Evolutionary conservation across 768 basidiomycete species (phyloP), one percentile per base, ranked within the genome.

Genomic region (Leccinum olivaceopallidum): DNA sequence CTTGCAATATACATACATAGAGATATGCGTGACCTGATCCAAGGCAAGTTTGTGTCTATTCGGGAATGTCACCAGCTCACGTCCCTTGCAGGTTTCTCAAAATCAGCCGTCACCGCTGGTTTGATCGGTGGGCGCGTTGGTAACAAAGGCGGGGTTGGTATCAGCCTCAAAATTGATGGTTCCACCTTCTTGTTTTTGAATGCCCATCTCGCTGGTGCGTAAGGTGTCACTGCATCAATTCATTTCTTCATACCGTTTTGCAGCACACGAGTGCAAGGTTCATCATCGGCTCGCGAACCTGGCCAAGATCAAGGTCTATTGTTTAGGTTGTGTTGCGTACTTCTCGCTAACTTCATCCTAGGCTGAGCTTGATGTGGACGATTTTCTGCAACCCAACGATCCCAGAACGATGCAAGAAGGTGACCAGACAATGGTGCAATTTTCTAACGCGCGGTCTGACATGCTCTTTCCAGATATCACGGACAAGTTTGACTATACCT

Each of bases 121-220:
- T 77, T 97, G 24, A 92, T 96, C 28, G 93, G 93, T 3, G 95
- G 95, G 0, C 78, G 95, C 52, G 81, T 97, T 2, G 95, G 95
- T 6, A 98, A 98, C 71, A 98, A 98, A 71, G 85, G 95, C 1
- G 92, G 90, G 16, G 92, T 95, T 26, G 95, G 92, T n/a, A 88
- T 97, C 63, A 91, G 89, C 61, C 74, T 96, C 49, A 88, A 94
- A 65, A 78, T 98, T 20, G 86, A 85, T 52, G 89, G 87, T n/a
- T 87, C 85, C 24, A 89, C 92, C 0, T 80, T 97, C 50, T 79
- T 98, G 13, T 96, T 98, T 72, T 75, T 97, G 67, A 97, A 96
- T 66, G 90, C 92, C 0, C 95, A 98, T 73, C 79, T 97, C 26
- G 92, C 95, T 20, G 94, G 92, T 85, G 62, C 42, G 78, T 60